These are phyloP conservation scores for Thinopyrum obtusiflorum DNA, from an alignment of 202 grass and related monocot species.

Conservation along the genomic window DNA sequence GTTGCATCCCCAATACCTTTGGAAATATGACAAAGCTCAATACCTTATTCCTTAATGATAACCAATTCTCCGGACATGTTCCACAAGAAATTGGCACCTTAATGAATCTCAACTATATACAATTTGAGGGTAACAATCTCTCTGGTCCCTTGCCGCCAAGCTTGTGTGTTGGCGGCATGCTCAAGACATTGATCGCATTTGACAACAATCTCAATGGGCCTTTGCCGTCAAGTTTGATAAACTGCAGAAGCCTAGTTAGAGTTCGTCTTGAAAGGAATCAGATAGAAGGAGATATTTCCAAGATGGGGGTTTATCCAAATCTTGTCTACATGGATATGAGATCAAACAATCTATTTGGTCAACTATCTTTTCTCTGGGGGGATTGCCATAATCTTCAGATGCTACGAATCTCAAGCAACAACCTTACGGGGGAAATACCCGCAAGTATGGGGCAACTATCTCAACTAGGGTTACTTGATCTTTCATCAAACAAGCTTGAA, in stretches of 20 bases:
- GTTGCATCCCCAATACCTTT: neutral
- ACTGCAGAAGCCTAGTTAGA: neutral
- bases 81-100: neutral
- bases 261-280: neutral
- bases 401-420: neutral
- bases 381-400: neutral
- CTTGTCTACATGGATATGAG: neutral
- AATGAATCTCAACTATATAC: neutral
- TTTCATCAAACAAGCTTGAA: neutral
- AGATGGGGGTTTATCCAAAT: neutral
- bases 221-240: neutral
- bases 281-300: neutral
- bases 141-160: neutral
- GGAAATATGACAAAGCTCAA: neutral
- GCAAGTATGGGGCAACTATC: neutral
- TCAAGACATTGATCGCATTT: neutral
- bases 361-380: neutral
- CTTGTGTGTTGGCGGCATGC: neutral
- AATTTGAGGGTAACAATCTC: neutral
- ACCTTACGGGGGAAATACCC: neutral
- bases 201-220: neutral
- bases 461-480: neutral
- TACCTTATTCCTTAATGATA: neutral
- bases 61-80: neutral
- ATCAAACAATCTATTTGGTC: neutral